These are phyloP conservation scores for Nothophytophthora sp. DNA, from an alignment of 352 stramenopile genomes.

Conservation along the genomic window DNA sequence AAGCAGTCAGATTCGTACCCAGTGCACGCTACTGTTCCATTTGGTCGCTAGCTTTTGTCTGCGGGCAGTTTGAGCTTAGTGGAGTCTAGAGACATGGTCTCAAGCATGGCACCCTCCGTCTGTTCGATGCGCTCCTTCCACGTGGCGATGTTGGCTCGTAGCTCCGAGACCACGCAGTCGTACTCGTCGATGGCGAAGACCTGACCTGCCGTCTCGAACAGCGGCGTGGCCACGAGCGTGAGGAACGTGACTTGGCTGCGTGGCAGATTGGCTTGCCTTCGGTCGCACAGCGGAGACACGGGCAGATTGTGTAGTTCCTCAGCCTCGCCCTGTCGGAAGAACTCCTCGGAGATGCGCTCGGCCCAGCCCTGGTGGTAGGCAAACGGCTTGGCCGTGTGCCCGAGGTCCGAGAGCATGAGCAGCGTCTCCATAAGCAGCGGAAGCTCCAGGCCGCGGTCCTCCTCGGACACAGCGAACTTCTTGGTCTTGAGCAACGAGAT, in stretches of 20 bases:
- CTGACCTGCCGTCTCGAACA: constrained; percentile 63
- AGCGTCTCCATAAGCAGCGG: constrained; percentile 76
- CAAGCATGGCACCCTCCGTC: constrained; percentile 16
- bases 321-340: constrained; percentile 64
- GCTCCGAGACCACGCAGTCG: constrained; percentile 42
- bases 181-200: constrained; percentile 69
- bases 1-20: constrained; percentile 17
- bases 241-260: constrained; percentile 72
- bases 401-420: constrained; percentile 67
- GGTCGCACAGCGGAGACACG: constrained; percentile 63
- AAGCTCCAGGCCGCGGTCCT: constrained; percentile 50
- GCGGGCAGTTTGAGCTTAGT: constrained; percentile 12
- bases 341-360: constrained; percentile 68
- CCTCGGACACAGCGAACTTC: constrained; percentile 52
- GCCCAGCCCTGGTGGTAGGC: constrained; percentile 60
- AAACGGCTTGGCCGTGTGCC: constrained; percentile 70
- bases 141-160: constrained; percentile 50
- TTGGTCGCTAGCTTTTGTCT: constrained; percentile 2
- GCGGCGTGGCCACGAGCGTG: constrained; percentile 56
- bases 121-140: constrained; percentile 53
- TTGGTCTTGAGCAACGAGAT: constrained; percentile 76
- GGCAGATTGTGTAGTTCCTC: constrained; percentile 56
- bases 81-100: constrained; percentile 36
- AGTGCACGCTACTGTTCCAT: background rate
- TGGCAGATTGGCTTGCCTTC: constrained; percentile 54